Base-by-base conservation (phyloP, 2,329 filamentous ascomycete genomes). In the Sclerotinia borealis region DNA sequence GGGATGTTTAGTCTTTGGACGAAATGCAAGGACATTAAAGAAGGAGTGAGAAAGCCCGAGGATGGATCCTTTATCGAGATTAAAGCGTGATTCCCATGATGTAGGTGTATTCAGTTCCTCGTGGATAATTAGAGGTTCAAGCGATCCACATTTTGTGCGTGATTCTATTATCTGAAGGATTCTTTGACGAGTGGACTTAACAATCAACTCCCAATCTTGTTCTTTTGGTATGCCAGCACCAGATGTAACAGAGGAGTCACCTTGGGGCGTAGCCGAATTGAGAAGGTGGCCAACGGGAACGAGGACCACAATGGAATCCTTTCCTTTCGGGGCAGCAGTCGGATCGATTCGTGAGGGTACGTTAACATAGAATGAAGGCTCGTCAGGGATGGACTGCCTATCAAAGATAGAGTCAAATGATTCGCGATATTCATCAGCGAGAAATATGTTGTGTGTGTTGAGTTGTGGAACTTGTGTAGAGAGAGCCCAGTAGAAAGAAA, bases 341-440 rank as follows among this genome's bases (percentile, higher is more conserved):
- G 84, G 77, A 67, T 92, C 89, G 9, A 91, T 81, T 15, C 88
- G 81, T 52, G 83, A 88, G 0, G 89, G 89, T 0, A 92, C 88
- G 72, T 92, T 91, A 75, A 92, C 83, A 75, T 92, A 92, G 78
- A 92, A 92, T 63, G 84, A 88, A 0, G 89, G 89, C 64, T 91
- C 80, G 1, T 80, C 74, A 1, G 89, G 89, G 10, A 92, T 84
- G 3, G 81, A 76, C 65, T 91, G 85, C 36, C 83, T 77, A 67
- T 88, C 85, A 79, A 92, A 92, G 64, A 92, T 92, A 64, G 83
- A 82, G 74, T 92, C 88, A 70, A 92, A 92, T n/a, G 83, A 87
- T 69, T 89, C 85, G 58, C 80, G 80, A 73, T 91, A 92, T 67
- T 88, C 80, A 68, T 90, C 85, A 2, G 89, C 88, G 8, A 92